Conservation (phyloP, 2,329 filamentous ascomycete genomes). For the Diplocarpon rosae region DNA sequence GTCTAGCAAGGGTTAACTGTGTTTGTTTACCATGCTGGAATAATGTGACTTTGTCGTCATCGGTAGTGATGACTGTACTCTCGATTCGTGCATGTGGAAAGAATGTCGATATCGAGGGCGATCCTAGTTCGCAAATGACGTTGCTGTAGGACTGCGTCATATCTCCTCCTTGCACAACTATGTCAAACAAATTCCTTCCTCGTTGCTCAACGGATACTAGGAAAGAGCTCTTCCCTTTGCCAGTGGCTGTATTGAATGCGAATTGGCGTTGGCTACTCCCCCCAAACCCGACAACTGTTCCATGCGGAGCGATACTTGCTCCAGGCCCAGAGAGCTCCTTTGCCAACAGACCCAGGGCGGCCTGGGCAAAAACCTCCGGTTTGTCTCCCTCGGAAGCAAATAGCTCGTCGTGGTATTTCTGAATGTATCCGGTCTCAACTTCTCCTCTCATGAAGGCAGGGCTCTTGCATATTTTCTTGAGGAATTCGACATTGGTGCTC, state of each 20-base stretch:
- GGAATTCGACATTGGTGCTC: conserved; percentile 91
- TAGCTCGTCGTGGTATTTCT: conserved; percentile 71
- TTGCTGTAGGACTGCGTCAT: conserved; percentile 27
- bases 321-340: conserved; percentile 32
- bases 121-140: conserved; percentile 37
- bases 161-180: conserved; percentile 37
- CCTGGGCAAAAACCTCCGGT: conserved; percentile 74
- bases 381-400: conserved; percentile 53
- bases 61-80: conserved; percentile 61
- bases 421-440: conserved; percentile 93
- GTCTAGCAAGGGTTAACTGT: conserved; percentile 45
- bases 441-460: conserved; percentile 74
- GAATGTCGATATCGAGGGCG: conserved; percentile 52
- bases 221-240: conserved; percentile 9
- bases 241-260: conserved; percentile 13
- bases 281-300: conserved; percentile 40
- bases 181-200: conserved; percentile 29
- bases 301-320: conserved; percentile 30
- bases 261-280: conserved; percentile 20
- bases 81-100: conserved; percentile 73
- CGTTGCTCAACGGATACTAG: conserved; percentile 24
- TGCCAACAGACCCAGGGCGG: conserved; percentile 63
- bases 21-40: conserved; percentile 61
- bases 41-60: conserved; percentile 52
- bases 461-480: conserved; percentile 77